phyloP scores from a whole-genome alignment of 73 alveolate genomes.

The Tetrahymena thermophila region DNA sequence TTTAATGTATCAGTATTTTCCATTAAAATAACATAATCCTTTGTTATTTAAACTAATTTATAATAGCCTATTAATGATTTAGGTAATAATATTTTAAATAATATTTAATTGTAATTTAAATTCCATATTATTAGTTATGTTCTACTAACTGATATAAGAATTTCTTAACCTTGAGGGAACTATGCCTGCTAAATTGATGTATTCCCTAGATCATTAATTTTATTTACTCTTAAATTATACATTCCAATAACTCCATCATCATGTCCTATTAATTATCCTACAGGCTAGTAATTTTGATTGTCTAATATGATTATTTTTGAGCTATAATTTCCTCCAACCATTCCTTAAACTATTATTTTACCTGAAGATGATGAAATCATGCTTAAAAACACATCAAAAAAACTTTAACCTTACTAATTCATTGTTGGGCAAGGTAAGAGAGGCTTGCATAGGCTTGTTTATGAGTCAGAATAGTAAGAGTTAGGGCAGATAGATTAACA shows the following conservation, averaged over 20 bases:
- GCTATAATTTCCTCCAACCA: background rate
- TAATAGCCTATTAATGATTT: background rate
- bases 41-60: background rate
- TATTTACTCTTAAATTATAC: background rate
- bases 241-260: background rate
- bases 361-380: background rate
- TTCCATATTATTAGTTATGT: background rate
- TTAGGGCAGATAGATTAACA: background rate
- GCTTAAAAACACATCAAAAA: background rate
- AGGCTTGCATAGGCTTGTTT: background rate
- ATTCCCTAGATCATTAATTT: background rate
- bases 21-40: background rate
- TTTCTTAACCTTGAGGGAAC: background rate
- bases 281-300: background rate
- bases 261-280: background rate
- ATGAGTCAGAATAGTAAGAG: background rate
- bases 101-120: background rate
- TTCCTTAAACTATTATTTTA: background rate
- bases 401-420: background rate
- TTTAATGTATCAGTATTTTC: background rate
- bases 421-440: background rate
- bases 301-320: background rate
- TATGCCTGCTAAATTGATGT: background rate
- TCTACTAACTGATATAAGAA: background rate
- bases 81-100: background rate